A percentile compares a stretch with the other conserved stretches of the same genome.
Conservation (phyloP, 2,329 filamentous ascomycete species). For the Arthrobotrys entomopaga region DNA sequence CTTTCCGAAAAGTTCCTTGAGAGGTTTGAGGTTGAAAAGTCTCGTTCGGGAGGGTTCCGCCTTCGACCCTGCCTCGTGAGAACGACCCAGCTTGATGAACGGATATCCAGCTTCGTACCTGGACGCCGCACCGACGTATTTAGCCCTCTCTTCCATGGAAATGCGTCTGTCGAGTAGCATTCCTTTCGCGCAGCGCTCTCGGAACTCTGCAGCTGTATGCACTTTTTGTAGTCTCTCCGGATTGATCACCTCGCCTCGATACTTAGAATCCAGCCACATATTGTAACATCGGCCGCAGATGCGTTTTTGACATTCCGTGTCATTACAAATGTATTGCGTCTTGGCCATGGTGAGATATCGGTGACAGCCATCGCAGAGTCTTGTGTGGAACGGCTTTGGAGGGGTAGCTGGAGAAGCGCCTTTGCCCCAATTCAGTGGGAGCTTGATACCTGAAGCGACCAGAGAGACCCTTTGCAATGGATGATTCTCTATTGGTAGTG, state of each 20-base stretch:
- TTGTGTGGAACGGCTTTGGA: constrained; percentile 39
- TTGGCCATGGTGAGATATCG: constrained; percentile 41
- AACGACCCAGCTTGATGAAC: background rate
- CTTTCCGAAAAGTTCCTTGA: constrained; percentile 38
- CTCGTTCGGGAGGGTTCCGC: constrained; percentile 8
- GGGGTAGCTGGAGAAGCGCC: background rate
- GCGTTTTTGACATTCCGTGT: constrained; percentile 34
- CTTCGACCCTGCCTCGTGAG: constrained; percentile 2
- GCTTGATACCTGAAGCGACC: constrained; percentile 11
- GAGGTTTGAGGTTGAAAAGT: constrained; percentile 11
- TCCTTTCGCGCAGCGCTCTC: constrained; percentile 21
- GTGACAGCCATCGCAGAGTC: constrained; percentile 42
- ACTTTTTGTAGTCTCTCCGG: constrained; percentile 27
- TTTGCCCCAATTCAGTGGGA: constrained; percentile 22
- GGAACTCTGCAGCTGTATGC: constrained; percentile 41
- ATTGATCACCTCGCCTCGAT: constrained; percentile 13
- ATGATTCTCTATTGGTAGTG: constrained; percentile 35
- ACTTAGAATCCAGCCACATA: constrained; percentile 39
- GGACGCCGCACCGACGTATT: constrained; percentile 34
- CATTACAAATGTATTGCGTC: constrained; percentile 40
- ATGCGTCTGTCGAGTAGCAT: constrained; percentile 17
- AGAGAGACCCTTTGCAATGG: constrained; percentile 17
- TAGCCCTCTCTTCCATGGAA: constrained; percentile 8
- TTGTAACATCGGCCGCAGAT: constrained; percentile 41
- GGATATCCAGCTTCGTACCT: constrained; percentile 12